These are phyloP conservation scores for Dactylellina haptotyla DNA, from an alignment of 2,329 filamentous ascomycete genomes.

Conservation along the genomic window DNA sequence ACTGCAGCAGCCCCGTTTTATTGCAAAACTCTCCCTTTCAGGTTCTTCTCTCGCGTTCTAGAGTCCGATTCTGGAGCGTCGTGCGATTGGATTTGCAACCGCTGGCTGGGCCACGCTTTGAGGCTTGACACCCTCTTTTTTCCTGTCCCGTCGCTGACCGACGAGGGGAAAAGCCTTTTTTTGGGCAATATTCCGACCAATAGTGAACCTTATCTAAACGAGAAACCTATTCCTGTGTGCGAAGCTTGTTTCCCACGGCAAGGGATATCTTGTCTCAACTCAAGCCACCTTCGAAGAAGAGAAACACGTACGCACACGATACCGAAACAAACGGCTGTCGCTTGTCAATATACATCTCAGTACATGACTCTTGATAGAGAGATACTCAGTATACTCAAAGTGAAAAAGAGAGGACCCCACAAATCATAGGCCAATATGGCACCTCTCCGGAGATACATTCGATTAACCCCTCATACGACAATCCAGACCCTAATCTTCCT, in stretches of 20 bases:
- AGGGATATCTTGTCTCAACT: slow-evolving; percentile 27
- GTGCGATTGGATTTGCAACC: slow-evolving; percentile 7
- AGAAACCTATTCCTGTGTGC: slow-evolving; percentile 39
- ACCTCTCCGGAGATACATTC: slow-evolving; percentile 85
- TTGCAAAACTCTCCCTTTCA: neutral
- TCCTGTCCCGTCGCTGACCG: neutral
- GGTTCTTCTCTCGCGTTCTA: neutral
- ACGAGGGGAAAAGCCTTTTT: neutral
- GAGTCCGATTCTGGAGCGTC: neutral
- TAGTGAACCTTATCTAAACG: slow-evolving; percentile 38
- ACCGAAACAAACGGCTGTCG: neutral
- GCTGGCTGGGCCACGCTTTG: slow-evolving; percentile 7
- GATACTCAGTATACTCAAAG: neutral
- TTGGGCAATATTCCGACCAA: slow-evolving; percentile 34
- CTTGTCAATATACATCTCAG: slow-evolving; percentile 2
- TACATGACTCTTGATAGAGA: neutral
- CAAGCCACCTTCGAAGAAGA: slow-evolving; percentile 24
- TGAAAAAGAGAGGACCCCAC: neutral
- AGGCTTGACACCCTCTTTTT: slow-evolving; percentile 13
- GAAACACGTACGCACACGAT: slow-evolving; percentile 8
- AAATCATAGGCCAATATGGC: slow-evolving; percentile 71
- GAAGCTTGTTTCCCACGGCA: slow-evolving; percentile 37
- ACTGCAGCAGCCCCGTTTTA: neutral
- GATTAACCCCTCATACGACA: slow-evolving; percentile 67
- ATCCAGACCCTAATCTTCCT: slow-evolving; percentile 94